Percentiles rank a stretch among this genome's conserved stretches.
These are phyloP conservation scores for Botrytis tulipae DNA, from an alignment of 2,329 filamentous ascomycete species.

Conservation along the genomic window DNA sequence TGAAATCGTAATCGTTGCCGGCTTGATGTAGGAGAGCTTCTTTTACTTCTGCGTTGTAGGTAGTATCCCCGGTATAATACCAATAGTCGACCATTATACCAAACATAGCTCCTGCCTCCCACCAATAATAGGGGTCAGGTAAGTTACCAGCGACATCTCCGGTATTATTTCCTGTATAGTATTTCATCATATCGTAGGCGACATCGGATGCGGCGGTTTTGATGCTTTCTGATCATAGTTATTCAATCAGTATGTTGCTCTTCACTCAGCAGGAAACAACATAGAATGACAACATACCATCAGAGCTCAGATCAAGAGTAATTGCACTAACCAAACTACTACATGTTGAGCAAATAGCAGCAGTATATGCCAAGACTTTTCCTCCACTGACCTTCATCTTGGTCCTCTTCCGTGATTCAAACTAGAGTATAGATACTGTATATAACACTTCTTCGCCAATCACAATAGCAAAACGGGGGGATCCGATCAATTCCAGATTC, in stretches of 20 bases:
- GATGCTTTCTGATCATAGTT: constrained; percentile 32
- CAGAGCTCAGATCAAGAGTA: constrained; percentile 17
- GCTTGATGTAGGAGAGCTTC: constrained; percentile 72
- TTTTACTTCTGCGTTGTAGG: constrained; percentile 60
- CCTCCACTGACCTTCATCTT: constrained; percentile 20
- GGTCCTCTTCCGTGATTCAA: background rate
- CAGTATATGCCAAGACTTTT: constrained; percentile 20
- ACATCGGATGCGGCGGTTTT: constrained; percentile 38
- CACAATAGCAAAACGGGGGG: background rate
- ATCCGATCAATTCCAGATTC: background rate
- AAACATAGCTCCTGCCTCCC: constrained; percentile 70
- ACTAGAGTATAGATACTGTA: background rate
- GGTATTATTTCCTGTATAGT: constrained; percentile 51
- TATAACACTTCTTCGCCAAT: background rate
- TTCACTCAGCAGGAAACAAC: background rate
- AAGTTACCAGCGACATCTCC: constrained; percentile 52
- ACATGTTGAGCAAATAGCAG: constrained; percentile 19
- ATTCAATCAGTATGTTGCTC: background rate
- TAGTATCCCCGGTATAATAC: constrained; percentile 72
- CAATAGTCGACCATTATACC: constrained; percentile 76
- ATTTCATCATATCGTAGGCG: constrained; percentile 50
- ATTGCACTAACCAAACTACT: constrained; percentile 17
- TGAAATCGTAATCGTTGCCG: constrained; percentile 69
- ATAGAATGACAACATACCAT: constrained; percentile 5
- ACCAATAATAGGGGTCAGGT: constrained; percentile 36